Base-by-base conservation (phyloP, 1,139 yeast species). In the Saccharomycopsis hybrid region DNA sequence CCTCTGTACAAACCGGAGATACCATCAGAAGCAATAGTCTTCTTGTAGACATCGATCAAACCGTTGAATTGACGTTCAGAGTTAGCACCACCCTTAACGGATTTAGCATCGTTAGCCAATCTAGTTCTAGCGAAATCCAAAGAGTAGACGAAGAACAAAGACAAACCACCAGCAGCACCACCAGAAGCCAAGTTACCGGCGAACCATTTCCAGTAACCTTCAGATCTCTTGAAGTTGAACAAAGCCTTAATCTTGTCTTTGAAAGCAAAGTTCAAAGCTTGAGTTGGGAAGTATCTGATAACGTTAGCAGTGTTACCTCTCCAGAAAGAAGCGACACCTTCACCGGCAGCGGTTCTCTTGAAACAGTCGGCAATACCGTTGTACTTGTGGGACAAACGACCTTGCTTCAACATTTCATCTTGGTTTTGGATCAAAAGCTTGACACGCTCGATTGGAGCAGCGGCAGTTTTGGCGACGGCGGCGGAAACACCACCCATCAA, bases 221-320 rank as follows among this genome's bases (percentile, higher is more conserved):
- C 66, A 56, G 75, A 77, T 78, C 80, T 80, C 77, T 79, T 78
- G 77, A 80, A 78, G 68, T 85, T 85, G 68, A 82, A 83, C 78
- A 82, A 70, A 63, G 79, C 77, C 82, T 82, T 82, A 75, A 82
- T 80, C 74, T 80, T 79, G 71, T 82, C 89, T 76, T 82, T 82
- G 83, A 82, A 82, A 65, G 89, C 88, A 68, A 82, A 82, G 81
- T 82, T 82, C 68, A 82, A 77, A 60, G 88, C 89, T 73, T 82
- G 88, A 62, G 88, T 82, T 65, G 88, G 88, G 85, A 82, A 82
- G 77, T 82, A 82, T 74, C 89, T 82, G 70, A 82, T 78, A 59
- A 82, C 88, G 72, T 82, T 82, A 59, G 88, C 88, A 56, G 88
- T 80, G 83, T 82, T 82, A 73, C 89, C 88, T 76, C 88, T 78